A percentile compares a stretch with the other conserved stretches of the same genome.
Conservation (phyloP, 163 green algal genomes). For the Chloromonas sp. region DNA sequence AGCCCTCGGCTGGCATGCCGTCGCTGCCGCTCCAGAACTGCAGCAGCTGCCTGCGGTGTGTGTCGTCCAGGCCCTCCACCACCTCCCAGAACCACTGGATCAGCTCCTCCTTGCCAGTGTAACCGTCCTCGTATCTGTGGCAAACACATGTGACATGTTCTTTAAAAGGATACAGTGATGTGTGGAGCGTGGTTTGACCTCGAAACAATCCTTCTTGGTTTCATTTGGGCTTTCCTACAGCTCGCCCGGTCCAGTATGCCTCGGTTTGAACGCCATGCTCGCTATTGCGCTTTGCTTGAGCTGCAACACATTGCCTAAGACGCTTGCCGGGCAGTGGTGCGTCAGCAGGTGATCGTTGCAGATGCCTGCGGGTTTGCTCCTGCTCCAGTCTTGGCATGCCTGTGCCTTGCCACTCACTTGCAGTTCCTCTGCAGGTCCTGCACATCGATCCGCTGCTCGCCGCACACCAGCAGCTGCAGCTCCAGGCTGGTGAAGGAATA, state of each 20-base stretch:
- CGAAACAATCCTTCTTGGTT: constrained; percentile 38
- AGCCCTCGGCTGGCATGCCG: constrained; percentile 57
- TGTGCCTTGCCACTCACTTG: constrained; percentile 32
- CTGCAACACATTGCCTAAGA: constrained; percentile 32
- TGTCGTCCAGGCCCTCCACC: constrained; percentile 47
- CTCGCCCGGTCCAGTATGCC: too few relatives aligned
- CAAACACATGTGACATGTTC: constrained; percentile 5
- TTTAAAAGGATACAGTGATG: constrained; percentile 36
- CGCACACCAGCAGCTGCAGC: constrained; percentile 58
- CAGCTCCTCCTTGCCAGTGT: constrained; percentile 53
- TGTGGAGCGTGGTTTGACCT: constrained; percentile 11
- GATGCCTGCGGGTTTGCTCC: too few relatives aligned
- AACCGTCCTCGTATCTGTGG: constrained; percentile 59
- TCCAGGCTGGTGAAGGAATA: constrained; percentile 44
- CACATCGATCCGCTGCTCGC: constrained; percentile 52
- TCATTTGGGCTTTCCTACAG: background rate
- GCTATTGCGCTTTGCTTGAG: constrained; percentile 28
- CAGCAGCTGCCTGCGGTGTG: constrained; percentile 47
- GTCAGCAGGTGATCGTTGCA: too few relatives aligned
- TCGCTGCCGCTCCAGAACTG: constrained; percentile 59
- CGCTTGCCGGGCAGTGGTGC: too few relatives aligned
- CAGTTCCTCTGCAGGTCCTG: constrained; percentile 38
- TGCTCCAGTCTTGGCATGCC: background rate
- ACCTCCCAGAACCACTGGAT: constrained; percentile 59
- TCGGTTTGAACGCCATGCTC: too few relatives aligned